Base-by-base conservation (phyloP, 305 asterid genomes). In the Fraxinus paxiana region DNA sequence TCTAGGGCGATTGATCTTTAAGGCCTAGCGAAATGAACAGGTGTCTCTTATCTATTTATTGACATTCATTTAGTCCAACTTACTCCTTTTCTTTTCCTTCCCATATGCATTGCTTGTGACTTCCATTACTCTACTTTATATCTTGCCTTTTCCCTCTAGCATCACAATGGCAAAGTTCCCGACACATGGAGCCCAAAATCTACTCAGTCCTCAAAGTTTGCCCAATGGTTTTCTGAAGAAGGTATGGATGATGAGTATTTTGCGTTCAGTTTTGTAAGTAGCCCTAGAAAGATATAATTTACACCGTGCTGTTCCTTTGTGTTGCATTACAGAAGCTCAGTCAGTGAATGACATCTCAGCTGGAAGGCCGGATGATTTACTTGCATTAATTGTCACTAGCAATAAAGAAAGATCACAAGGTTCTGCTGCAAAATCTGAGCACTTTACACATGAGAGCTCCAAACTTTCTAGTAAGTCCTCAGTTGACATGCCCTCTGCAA, bases 161-260 rank as follows among this genome's bases (percentile, higher is more conserved):
- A 78, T 86, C 84, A 83, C 38, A 90, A 77, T 59, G 75, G 79
- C 84, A 89, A 89, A 79, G 87, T 88, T 70, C 94, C 86, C 75
- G 97, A 89, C 70, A 73, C 88, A 79, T 80, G 90, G 91, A 86
- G 83, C 88, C 65, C 65, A 54, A 54, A 54, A 54, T 71, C 91
- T 84, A 88, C 73, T 22, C 90, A 85, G 61, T 90, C 97, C 7
- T 94, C 99, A 6, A 96, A 92, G 89, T 90, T 96, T 89, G 94
- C 96, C 80, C 96, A 81, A 75, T 94, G 98, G 98, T 96, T 96
- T 87, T 88, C 73, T 65, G 97, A 90, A 88, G 99, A 92, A 86
- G 99, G 98, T 96, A 82, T 46, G 76, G 70, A 43, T 81, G 43
- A 46, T 71, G 82, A 46, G n/a, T 78, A 26, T 37, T 70, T 31